These are phyloP conservation scores for Rhododendron mucronatum DNA, from an alignment of 148 eudicot species.

Conservation along the genomic window DNA sequence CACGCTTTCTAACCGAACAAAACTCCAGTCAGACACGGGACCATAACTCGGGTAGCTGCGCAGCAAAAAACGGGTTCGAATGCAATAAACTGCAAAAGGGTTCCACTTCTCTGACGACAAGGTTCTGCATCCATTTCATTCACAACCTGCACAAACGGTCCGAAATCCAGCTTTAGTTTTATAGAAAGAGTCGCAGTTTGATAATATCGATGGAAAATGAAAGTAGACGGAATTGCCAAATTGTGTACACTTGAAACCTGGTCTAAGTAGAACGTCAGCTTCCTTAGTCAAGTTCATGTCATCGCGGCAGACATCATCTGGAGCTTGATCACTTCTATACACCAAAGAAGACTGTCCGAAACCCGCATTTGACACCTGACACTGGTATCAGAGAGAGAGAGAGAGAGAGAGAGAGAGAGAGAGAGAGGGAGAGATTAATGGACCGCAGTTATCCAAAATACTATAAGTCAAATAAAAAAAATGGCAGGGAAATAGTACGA, in stretches of 20 bases:
- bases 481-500: background rate
- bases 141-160: conserved; percentile 20
- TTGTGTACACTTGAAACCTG: conserved; percentile 17
- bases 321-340: conserved; percentile 28
- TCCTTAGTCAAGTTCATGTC: conserved; percentile 14
- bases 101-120: conserved; percentile 7
- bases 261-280: conserved; percentile 20
- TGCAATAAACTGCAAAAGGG: background rate
- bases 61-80: background rate
- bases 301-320: conserved; percentile 18
- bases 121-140: conserved; percentile 8
- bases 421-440: background rate
- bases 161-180: background rate
- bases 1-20: background rate
- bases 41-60: background rate
- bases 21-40: background rate
- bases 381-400: conserved; percentile 7
- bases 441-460: background rate
- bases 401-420: background rate
- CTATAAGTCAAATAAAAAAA: background rate
- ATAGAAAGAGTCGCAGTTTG: background rate
- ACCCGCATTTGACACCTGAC: conserved; percentile 31
- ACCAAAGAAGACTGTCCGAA: conserved; percentile 18
- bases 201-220: background rate
- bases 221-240: background rate